Conservation (phyloP, 805 yeast species). For the Zygotorulaspora danielsina region DNA sequence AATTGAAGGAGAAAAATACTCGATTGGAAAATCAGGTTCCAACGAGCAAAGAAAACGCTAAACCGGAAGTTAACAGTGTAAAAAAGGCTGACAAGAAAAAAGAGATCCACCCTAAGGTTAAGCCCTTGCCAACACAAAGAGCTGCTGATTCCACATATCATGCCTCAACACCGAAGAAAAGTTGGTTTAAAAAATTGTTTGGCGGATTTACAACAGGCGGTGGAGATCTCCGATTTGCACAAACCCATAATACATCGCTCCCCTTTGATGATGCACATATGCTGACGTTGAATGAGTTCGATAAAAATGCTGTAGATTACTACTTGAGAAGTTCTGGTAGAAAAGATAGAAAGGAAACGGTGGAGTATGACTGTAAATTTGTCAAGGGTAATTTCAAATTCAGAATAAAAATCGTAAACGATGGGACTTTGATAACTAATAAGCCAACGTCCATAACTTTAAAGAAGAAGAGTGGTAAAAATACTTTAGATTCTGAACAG, state of each 20-base stretch:
- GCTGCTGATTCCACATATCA: slow-evolving; percentile 1
- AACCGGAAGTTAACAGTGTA: not conserved
- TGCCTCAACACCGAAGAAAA: slow-evolving; percentile 7
- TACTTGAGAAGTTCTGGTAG: slow-evolving; percentile 23
- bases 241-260: slow-evolving; percentile 24
- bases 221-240: slow-evolving; percentile 9
- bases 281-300: slow-evolving; percentile 27
- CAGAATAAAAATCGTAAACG: slow-evolving; percentile 24
- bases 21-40: slow-evolving; percentile 1
- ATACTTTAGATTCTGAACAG: slow-evolving; percentile 8
- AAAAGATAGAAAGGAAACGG: slow-evolving; percentile 17
- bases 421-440: not conserved
- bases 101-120: not conserved
- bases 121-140: slow-evolving; percentile 2
- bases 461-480: slow-evolving; percentile 21
- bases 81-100: not conserved
- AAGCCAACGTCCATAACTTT: slow-evolving; percentile 17
- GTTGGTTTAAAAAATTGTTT: slow-evolving; percentile 30
- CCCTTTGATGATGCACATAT: slow-evolving; percentile 32
- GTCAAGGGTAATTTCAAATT: slow-evolving; percentile 28
- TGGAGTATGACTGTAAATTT: slow-evolving; percentile 32
- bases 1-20: not conserved
- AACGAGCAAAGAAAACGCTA: not conserved
- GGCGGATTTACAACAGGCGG: slow-evolving; percentile 17
- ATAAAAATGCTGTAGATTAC: slow-evolving; percentile 27